These are phyloP conservation scores for Viridothelium virens DNA, from an alignment of 495 filamentous ascomycete species.

Conservation along the genomic window DNA sequence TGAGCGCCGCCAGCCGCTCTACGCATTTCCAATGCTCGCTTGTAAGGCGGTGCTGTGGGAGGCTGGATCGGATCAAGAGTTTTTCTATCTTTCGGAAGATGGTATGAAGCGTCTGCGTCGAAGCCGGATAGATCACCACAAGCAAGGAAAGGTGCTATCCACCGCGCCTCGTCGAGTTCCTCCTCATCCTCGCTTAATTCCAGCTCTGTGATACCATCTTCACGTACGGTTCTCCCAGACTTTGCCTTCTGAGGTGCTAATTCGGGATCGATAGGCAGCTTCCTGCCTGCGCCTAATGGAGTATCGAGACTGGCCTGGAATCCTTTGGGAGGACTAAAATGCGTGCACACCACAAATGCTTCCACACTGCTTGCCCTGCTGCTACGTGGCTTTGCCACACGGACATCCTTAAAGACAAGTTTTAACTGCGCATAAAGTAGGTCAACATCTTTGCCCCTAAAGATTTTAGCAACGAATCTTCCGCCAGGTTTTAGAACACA, in stretches of 20 bases:
- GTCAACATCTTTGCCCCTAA: constrained; percentile 86
- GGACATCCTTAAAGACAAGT: constrained; percentile 77
- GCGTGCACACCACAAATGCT: constrained; percentile 91
- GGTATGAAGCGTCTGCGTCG: constrained; percentile 90
- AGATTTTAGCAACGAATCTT: constrained; percentile 97
- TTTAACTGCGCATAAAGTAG: constrained; percentile 86
- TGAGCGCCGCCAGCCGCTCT: constrained; percentile 69
- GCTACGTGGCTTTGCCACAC: constrained; percentile 85
- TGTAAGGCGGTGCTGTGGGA: constrained; percentile 91
- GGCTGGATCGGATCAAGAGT: constrained; percentile 91
- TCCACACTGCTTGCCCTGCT: constrained; percentile 91
- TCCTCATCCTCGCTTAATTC: constrained; percentile 40
- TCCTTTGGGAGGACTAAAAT: constrained; percentile 55
- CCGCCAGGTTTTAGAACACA: constrained; percentile 88
- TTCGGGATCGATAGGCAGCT: constrained; percentile 29
- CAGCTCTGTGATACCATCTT: constrained; percentile 55
- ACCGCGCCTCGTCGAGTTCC: constrained; percentile 43
- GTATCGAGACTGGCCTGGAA: constrained; percentile 60
- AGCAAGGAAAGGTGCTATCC: constrained; percentile 90
- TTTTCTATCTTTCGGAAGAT: constrained; percentile 66
- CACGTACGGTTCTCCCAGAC: constrained; percentile 23
- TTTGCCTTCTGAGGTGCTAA: constrained; percentile 29
- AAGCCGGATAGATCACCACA: constrained; percentile 92
- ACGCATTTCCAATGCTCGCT: constrained; percentile 77
- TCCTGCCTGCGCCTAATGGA: constrained; percentile 52